Evolutionary conservation across 345 rosid species (phyloP), one percentile per base, ranked within the genome.

Genomic region (Populus pruinosa): DNA sequence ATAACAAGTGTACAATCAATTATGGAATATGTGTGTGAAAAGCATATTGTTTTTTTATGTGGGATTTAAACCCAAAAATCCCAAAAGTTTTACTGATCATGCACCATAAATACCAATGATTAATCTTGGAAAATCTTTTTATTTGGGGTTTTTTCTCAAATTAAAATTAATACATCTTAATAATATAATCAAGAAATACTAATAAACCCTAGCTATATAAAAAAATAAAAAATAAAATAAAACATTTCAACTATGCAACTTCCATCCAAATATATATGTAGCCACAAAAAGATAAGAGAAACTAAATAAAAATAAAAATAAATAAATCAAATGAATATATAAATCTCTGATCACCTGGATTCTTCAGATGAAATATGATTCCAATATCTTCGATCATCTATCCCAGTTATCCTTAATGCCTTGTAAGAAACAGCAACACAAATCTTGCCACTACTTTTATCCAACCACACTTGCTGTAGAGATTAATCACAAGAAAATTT

Each of bases 351-450:
- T 47, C 18, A 94, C 99, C 99, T 91, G 69, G 98, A 95, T 87
- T 93, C 98, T n/a, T 86, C 89, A 20, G 93, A 87, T 47, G 89
- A 82, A 73, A 95, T 86, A 82, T 85, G 85, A 82, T 85, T 87
- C 99, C 99, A 95, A 76, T 95, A 93, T 84, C 98, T 89, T 73
- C 97, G 88, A 81, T 95, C 99, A 76, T 91, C 97, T 16, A 95
- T 88, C 29, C 98, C 98, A 0, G 97, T 91, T 38, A 95, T 91
- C 77, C 87, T 95, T 86, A 95, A 77, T 20, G 91, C 96, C 88
- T 88, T 90, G 3, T 92, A 87, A 29, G 99, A 91, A 73, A 91
- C 78, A 12, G 88, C 86, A 83, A 95, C 31, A 81, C 90, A 88
- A 71, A 88, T 78, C 81, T 91, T 88, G 8, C 99, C 95, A 62